Evolutionary conservation across 768 basidiomycete species (phyloP), one percentile per base, ranked within the genome.

Genomic region (Mycena epipterygia): DNA sequence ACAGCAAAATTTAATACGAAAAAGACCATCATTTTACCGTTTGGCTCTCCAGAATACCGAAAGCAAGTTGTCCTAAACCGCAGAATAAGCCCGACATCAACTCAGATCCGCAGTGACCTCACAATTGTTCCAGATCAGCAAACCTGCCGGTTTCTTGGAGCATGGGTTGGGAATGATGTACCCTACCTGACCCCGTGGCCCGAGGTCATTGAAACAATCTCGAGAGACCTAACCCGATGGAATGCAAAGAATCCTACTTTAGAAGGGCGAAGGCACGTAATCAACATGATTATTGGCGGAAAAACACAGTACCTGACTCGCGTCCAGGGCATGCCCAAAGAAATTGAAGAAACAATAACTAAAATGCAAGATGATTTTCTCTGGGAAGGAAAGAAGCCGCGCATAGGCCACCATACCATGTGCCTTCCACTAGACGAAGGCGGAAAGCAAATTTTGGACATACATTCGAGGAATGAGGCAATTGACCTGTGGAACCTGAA

Each of bases 271-370:
- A 32, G 67, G 29, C 68, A 77, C n/a, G 69, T 77, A 6, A 51
- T 75, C 0, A 74, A 79, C 48, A 75, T 76, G 71, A 35, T 72
- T 0, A 67, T 76, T 3, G 77, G 73, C 0, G 75, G 75, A 0
- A 73, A 63, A 64, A 76, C 78, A 5, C 80, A 80, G 66, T 80
- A 74, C 65, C 61, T 77, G 1, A 71, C 78, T 0, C 67, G 62
- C 12, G 75, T 76, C 0, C 78, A 79, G 53, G 76, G 79, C 2
- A 80, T 80, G 79, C 78, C 77, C 49, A 64, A 51, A 27, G 53
- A 39, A 25, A 51, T 71, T 32, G 64, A 61, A 41, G 37, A 65
- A 33, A n/a, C n/a, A n/a, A n/a, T n/a, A n/a, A n/a, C n/a, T n/a
- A n/a, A n/a, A n/a, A n/a, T n/a, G n/a, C n/a, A 35, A 17, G 23